A percentile compares a stretch with the other conserved stretches of the same genome.
Evolutionary conservation across 495 filamentous ascomycete genomes (phyloP).

Genomic region (Daldinia caldariorum): DNA sequence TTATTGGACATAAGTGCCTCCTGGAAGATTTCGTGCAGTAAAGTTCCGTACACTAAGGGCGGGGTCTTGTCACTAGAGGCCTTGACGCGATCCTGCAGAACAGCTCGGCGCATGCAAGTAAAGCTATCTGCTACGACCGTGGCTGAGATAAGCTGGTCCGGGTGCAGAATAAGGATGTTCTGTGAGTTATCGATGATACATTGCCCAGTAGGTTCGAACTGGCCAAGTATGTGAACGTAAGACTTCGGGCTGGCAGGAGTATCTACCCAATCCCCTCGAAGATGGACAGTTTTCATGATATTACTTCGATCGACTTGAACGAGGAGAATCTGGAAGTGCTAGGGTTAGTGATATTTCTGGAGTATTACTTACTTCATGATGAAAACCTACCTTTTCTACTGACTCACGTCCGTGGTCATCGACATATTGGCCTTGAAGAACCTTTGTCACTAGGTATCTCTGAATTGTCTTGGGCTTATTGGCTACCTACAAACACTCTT

Average conservation of each 20-base stretch:
- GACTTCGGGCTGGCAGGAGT: slow-evolving; percentile 76
- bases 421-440: slow-evolving; percentile 71
- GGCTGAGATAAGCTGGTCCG: slow-evolving; percentile 93
- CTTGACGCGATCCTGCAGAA: slow-evolving; percentile 93
- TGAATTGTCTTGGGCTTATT: slow-evolving; percentile 77
- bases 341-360: slow-evolving; percentile 34
- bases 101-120: slow-evolving; percentile 84
- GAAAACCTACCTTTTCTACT: slow-evolving; percentile 72
- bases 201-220: slow-evolving; percentile 72
- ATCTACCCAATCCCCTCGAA: slow-evolving; percentile 86
- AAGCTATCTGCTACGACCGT: slow-evolving; percentile 95
- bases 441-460: slow-evolving; percentile 79
- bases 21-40: slow-evolving; percentile 95
- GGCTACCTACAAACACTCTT: slow-evolving; percentile 58
- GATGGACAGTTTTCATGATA: slow-evolving; percentile 70
- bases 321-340: slow-evolving; percentile 68
- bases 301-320: slow-evolving; percentile 79
- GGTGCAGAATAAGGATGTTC: slow-evolving; percentile 91
- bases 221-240: slow-evolving; percentile 86
- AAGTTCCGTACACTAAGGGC: slow-evolving; percentile 85
- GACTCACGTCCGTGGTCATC: slow-evolving; percentile 67
- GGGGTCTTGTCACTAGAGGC: slow-evolving; percentile 78
- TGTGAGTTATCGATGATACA: slow-evolving; percentile 77
- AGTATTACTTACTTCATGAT: neutral
- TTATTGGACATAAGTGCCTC: slow-evolving; percentile 83